phyloP scores from a whole-genome alignment of 495 filamentous ascomycete species.

The Penicillium argentinense region DNA sequence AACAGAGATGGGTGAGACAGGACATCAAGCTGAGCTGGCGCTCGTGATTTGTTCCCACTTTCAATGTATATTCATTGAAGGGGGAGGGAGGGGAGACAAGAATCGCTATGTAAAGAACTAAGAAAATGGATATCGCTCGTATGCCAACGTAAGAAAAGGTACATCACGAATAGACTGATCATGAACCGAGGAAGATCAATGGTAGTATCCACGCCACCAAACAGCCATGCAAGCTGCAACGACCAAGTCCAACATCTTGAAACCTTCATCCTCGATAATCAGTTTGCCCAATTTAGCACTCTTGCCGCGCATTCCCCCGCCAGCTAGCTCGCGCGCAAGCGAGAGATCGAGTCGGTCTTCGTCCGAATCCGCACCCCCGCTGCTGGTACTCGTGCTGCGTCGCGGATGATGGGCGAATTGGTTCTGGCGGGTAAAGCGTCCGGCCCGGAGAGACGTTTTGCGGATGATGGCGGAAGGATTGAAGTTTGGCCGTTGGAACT shows the following conservation, averaged over 20 bases:
- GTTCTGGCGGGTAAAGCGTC: slow-evolving; percentile 23
- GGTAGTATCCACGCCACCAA: slow-evolving; percentile 90
- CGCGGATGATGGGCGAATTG: slow-evolving; percentile 11
- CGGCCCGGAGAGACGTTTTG: slow-evolving; percentile 18
- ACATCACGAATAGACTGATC: too few species aligned
- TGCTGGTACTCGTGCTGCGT: slow-evolving; percentile 31
- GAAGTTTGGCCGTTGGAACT: slow-evolving; percentile 5
- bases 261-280: slow-evolving; percentile 83
- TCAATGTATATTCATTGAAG: too few species aligned
- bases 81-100: too few species aligned
- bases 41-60: too few species aligned
- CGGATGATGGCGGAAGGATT: slow-evolving; percentile 15
- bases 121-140: slow-evolving; percentile 1
- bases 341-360: slow-evolving; percentile 64
- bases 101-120: slow-evolving; percentile 1
- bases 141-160: neutral
- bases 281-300: slow-evolving; percentile 91
- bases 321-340: slow-evolving; percentile 73
- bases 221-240: slow-evolving; percentile 88
- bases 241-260: slow-evolving; percentile 93
- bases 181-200: slow-evolving; percentile 20
- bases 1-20: too few species aligned
- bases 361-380: slow-evolving; percentile 24
- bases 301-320: slow-evolving; percentile 79
- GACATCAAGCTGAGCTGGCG: too few species aligned